These are phyloP conservation scores for Talaromyces trachyspermus DNA, from an alignment of 495 filamentous ascomycete species.

Conservation along the genomic window DNA sequence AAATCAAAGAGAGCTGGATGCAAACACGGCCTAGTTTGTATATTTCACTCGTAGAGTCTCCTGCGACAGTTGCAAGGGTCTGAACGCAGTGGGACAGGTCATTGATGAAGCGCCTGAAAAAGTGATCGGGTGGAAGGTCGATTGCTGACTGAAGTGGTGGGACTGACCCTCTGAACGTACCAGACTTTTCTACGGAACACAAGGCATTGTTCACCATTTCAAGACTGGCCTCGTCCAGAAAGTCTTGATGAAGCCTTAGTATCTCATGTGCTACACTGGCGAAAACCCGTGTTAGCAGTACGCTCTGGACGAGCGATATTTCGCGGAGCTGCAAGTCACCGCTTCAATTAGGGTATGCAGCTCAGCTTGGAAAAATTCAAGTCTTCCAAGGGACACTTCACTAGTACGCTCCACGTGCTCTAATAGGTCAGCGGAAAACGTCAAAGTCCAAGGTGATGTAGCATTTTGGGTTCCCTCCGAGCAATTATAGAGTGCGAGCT, in stretches of 20 bases:
- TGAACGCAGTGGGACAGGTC: conserved; percentile 27
- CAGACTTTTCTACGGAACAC: conserved; percentile 19
- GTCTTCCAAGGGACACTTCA: conserved; percentile 49
- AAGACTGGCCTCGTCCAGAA: conserved; percentile 26
- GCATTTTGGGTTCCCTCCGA: conserved; percentile 17
- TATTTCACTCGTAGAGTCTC: conserved; percentile 11
- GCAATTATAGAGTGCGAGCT: conserved; percentile 30
- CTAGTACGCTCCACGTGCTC: conserved; percentile 46
- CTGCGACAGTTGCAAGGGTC: conserved; percentile 14
- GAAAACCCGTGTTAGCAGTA: conserved; percentile 39
- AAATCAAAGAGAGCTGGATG: conserved; percentile 33
- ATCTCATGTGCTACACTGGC: conserved; percentile 43
- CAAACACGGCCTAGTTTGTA: conserved; percentile 24
- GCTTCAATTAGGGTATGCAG: conserved; percentile 52
- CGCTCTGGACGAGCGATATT: conserved; percentile 39
- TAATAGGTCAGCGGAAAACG: conserved; percentile 48
- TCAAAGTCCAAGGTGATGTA: conserved; percentile 40
- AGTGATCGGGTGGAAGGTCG: conserved; percentile 24
- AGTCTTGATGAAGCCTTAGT: conserved; percentile 33
- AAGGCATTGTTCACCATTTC: conserved; percentile 21
- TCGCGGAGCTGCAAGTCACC: conserved; percentile 39
- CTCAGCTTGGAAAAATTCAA: conserved; percentile 59
- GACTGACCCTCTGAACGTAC: conserved; percentile 9
- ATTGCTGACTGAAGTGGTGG: conserved; percentile 15
- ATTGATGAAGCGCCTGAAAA: conserved; percentile 26